Conservation (phyloP, 208 protist species). For the Acanthamoeba sp. region DNA sequence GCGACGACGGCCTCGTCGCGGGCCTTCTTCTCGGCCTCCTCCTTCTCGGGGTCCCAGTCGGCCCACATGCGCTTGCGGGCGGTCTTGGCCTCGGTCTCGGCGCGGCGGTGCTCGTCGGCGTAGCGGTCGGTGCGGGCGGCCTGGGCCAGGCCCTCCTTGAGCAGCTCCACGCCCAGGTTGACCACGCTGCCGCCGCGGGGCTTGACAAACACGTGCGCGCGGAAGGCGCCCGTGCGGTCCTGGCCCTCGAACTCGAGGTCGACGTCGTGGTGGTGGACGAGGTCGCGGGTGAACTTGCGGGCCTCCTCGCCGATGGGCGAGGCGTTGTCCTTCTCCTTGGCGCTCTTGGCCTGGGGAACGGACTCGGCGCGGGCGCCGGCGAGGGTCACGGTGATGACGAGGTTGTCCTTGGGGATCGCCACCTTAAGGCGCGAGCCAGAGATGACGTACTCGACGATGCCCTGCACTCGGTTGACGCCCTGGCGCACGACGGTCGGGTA, state of each 20-base stretch:
- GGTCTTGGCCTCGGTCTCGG: conserved; percentile 78
- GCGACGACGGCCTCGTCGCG: conserved; percentile 54
- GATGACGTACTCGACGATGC: conserved; percentile 85
- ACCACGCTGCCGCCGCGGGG: neutral
- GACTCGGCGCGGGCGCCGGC: conserved; percentile 57
- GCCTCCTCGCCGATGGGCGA: conserved; percentile 52
- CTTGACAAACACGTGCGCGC: conserved; percentile 72
- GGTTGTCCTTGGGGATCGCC: conserved; percentile 85
- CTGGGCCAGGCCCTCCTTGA: conserved; percentile 54
- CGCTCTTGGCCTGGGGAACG: neutral
- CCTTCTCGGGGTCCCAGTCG: conserved; percentile 78
- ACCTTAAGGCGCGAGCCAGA: conserved; percentile 85
- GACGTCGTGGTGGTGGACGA: conserved; percentile 72
- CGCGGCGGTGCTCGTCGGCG: conserved; percentile 55
- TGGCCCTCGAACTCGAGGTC: conserved; percentile 82
- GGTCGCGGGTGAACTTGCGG: conserved; percentile 37
- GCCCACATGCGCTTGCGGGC: conserved; percentile 72
- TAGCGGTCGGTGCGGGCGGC: conserved; percentile 56
- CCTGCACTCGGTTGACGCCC: conserved; percentile 21
- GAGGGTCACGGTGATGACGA: conserved; percentile 83
- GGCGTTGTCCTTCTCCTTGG: neutral
- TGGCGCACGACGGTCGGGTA: conserved; percentile 67
- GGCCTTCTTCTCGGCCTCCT: conserved; percentile 69
- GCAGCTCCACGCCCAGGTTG: conserved; percentile 67
- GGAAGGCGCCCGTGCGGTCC: conserved; percentile 70